Conservation (phyloP, 2,329 filamentous ascomycete genomes). For the Fusarium dlaminii region DNA sequence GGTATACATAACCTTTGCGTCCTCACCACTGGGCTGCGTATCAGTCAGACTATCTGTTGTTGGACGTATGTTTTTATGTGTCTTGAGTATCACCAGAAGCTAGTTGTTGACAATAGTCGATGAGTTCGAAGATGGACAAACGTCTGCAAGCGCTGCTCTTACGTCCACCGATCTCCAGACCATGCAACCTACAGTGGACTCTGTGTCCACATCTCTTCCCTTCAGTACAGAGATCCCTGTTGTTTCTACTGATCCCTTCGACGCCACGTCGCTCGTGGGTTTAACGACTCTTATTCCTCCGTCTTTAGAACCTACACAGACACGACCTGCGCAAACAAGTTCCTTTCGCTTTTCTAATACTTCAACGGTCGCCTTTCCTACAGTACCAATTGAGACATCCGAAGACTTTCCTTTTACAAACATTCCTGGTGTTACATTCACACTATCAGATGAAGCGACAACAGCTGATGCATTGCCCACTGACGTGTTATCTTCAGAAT, state of each 20-base stretch:
- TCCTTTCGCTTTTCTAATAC: background rate
- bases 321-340: background rate
- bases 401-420: background rate
- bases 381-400: background rate
- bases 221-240: rapidly evolving
- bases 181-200: background rate
- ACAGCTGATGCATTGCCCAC: background rate
- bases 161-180: background rate
- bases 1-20: background rate
- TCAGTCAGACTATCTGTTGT: background rate
- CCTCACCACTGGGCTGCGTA: background rate
- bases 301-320: background rate
- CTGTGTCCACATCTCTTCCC: rapidly evolving
- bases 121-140: background rate
- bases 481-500: rapidly evolving
- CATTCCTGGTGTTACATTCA: background rate
- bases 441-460: background rate
- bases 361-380: background rate
- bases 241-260: too few relatives aligned
- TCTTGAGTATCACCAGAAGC: rapidly evolving
- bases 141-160: background rate
- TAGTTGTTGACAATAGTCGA: background rate
- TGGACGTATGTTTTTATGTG: rapidly evolving
- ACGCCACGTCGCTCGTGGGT: background rate
- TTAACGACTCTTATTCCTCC: background rate